Evolutionary conservation across 176 grass and related monocot genomes (phyloP), one percentile per base, ranked within the genome.

Genomic region (Triticum monococcum): DNA sequence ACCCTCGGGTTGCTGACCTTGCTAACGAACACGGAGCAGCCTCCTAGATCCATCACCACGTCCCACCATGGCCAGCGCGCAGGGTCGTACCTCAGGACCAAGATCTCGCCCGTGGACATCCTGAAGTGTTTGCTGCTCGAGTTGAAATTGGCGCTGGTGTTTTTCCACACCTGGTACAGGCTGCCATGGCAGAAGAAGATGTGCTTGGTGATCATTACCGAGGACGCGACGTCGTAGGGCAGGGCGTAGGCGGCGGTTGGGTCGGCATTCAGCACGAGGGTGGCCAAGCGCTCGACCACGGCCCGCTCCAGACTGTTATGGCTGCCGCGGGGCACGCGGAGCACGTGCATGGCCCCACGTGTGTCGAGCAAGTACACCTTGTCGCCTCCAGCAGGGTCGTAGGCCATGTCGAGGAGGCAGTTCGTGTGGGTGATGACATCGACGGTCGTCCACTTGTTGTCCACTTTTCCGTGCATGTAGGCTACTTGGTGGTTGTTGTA

Each of bases 361-460:
- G 1, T 13, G 0, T 38, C 22, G 56, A 84, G 65, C 45, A 28
- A 52, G 46, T 82, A 57, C 5, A 37, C 10, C 45, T 48, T 48
- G 48, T 59, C 37, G 67, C 31, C 70, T 7, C 1, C 45, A 1
- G 23, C 41, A 48, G 45, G 45, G 20, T 75, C 20, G 7, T 57
- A 82, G 11, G 28, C 79, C 23, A 87, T 26, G 70, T 87, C 79
- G 69, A 17, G n/a, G 69, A 87, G 41, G 41, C 7, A 0, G n/a
- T n/a, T n/a, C n/a, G n/a, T 2, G 2, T 0, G 6, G 23, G 14
- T 1, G 68, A 32, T 4, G 30, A 40, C 9, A 1, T 43, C 16
- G 11, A 64, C 2, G 28, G 13, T 28, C 10, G 62, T 64, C 62
- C 62, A 64, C 10, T 26, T 26, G 1, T 64, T 12, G 62, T 48